These are phyloP conservation scores for Coniferiporia sulphurascens DNA, from an alignment of 1,284 basidiomycete species.

Conservation along the genomic window DNA sequence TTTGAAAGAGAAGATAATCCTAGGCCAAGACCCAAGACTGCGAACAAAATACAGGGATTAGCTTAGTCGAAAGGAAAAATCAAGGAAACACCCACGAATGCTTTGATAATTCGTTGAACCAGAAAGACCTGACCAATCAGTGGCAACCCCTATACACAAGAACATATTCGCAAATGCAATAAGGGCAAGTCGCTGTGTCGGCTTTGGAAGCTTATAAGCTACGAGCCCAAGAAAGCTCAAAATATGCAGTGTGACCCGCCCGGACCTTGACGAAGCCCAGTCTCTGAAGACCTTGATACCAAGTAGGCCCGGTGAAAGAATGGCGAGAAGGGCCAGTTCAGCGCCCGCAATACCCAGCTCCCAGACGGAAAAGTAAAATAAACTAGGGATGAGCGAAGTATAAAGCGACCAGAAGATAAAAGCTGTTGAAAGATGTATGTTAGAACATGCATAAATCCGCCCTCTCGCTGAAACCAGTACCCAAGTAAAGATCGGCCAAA, in stretches of 20 bases:
- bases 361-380: conserved; percentile 95
- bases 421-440: conserved; percentile 41
- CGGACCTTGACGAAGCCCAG: conserved; percentile 43
- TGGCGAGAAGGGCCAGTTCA: conserved; percentile 64
- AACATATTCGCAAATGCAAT: conserved; percentile 53
- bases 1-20: conserved; percentile 69
- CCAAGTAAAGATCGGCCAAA: conserved; percentile 37
- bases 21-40: conserved; percentile 68
- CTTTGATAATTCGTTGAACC: conserved; percentile 42
- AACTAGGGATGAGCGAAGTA: conserved; percentile 75
- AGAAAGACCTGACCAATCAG: conserved; percentile 48
- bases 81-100: conserved; percentile 42
- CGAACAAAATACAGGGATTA: not conserved
- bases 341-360: conserved; percentile 77
- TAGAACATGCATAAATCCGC: conserved; percentile 2
- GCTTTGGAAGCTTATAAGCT: conserved; percentile 53
- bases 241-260: conserved; percentile 43
- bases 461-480: conserved; percentile 21
- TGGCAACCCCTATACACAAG: conserved; percentile 46
- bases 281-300: conserved; percentile 38
- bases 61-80: not conserved
- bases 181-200: conserved; percentile 50
- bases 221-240: conserved; percentile 57
- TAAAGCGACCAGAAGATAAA: conserved; percentile 87
- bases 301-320: conserved; percentile 65